These are phyloP conservation scores for Colletotrichum cordylinicola DNA, from an alignment of 2,329 filamentous ascomycete species.

Conservation along the genomic window DNA sequence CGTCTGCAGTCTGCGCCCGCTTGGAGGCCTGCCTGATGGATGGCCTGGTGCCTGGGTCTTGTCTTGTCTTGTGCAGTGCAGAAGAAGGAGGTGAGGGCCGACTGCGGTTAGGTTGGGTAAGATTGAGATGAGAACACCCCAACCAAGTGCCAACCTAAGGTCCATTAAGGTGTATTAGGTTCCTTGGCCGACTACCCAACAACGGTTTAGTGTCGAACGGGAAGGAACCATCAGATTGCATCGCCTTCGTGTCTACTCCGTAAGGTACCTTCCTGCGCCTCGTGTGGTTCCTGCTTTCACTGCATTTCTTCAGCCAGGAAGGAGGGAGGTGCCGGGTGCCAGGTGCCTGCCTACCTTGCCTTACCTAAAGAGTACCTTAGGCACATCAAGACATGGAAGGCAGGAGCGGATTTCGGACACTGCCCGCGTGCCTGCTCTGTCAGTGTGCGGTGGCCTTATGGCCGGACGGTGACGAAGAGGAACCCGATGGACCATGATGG, in stretches of 20 bases:
- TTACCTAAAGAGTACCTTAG: background rate
- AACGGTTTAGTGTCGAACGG: background rate
- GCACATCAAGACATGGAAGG: background rate
- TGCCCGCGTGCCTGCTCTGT: background rate
- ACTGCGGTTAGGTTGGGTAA: background rate
- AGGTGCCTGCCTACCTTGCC: background rate
- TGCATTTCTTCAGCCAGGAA: background rate
- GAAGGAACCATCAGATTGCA: background rate
- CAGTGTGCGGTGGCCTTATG: background rate
- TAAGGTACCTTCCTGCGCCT: background rate
- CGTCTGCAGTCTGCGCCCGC: background rate
- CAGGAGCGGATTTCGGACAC: background rate
- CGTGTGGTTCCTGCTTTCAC: background rate
- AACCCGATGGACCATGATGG: background rate
- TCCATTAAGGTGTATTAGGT: background rate
- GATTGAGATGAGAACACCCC: background rate
- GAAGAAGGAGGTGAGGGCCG: background rate
- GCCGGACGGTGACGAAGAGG: background rate
- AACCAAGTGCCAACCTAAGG: background rate
- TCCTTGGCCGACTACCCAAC: background rate
- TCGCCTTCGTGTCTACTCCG: background rate
- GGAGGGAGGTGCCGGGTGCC: background rate
- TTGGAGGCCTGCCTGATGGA: background rate
- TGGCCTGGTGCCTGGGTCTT: background rate
- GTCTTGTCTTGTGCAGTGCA: background rate